Evolutionary conservation across 2,329 filamentous ascomycete species (phyloP).

Genomic region (Penicillium hesseltinei): DNA sequence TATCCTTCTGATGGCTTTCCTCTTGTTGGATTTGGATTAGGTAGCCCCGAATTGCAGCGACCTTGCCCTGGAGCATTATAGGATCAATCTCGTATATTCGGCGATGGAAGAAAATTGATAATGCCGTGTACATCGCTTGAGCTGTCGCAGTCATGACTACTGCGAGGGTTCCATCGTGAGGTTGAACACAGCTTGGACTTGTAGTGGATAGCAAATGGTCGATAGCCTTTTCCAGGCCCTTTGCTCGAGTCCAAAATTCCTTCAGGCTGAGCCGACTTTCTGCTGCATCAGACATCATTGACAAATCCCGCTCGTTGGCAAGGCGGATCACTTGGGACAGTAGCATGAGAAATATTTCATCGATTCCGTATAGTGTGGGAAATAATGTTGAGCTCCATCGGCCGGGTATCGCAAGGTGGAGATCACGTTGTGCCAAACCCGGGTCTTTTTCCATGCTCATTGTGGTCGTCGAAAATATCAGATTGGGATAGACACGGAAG

Average conservation of each 20-base stretch:
- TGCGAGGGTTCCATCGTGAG: background rate
- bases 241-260: slow-evolving; percentile 18
- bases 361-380: slow-evolving; percentile 19
- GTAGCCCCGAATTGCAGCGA: slow-evolving; percentile 4
- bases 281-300: slow-evolving; percentile 1
- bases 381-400: slow-evolving; percentile 20
- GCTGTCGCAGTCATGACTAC: background rate
- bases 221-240: slow-evolving; percentile 17
- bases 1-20: background rate
- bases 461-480: too few relatives aligned
- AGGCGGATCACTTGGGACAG: slow-evolving; percentile 21
- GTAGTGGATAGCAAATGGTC: slow-evolving; percentile 3
- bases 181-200: background rate
- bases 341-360: slow-evolving; percentile 19
- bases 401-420: slow-evolving; percentile 20
- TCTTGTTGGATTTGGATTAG: slow-evolving; percentile 7
- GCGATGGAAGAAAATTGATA: slow-evolving; percentile 20
- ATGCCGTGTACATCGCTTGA: slow-evolving; percentile 17
- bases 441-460: slow-evolving; percentile 22
- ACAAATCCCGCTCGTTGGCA: slow-evolving; percentile 20
- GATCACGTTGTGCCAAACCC: slow-evolving; percentile 15
- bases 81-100: slow-evolving; percentile 19
- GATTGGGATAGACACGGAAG: slow-evolving; percentile 11
- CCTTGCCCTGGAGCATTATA: slow-evolving; percentile 10
- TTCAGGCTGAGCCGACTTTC: slow-evolving; percentile 1